Evolutionary conservation across 2,329 filamentous ascomycete species (phyloP), one percentile per base, ranked within the genome.

Genomic region (Ophiostoma ulmi): DNA sequence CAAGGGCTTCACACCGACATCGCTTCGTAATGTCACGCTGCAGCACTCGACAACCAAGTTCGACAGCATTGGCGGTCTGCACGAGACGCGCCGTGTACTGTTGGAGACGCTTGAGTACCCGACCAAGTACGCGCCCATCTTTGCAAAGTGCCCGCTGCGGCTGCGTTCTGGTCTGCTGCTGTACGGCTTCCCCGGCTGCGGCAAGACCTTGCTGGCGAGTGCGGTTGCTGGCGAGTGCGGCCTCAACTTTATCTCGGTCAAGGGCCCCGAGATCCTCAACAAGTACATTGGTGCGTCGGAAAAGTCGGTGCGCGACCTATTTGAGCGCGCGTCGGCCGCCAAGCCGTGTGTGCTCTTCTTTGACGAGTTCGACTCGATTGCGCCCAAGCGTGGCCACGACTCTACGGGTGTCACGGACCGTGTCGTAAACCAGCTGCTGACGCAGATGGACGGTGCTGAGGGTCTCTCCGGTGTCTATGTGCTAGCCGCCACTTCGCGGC

Each of bases 231-330:
- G 94, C 70, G 95, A 99, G 81, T 98, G 94, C 77, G 94, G 94
- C 0, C 88, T 99, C 72, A 99, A 99, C 80, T 99, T 99, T 80
- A 99, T 99, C 80, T 94, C 90, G 58, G 95, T 99, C 77, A 99
- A 99, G 81, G 95, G 95, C 0, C 95, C 95, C 0, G 96, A 99
- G 79, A 98, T 99, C 72, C 82, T 99, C 70, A 99, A 99, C 84
- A 99, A 99, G 81, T 99, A 99, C 79, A 99, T 99, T 72, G 95
- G 95, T 77, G 95, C 95, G 0, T 97, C 92, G 38, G 95, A 99
- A 77, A 99, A 99, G 84, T 93, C 90, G 72, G 94, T 99, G 7
- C 89, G 96, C 61, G 95, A 99, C 78, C 84, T 99, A 0, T 99
- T 99, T 77, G 94, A 97, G 78, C 88, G 95, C 61, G 95, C 95